Evolutionary conservation across 192 early-diverging fungal species (phyloP).

Genomic region (Cladochytrium replicatum): DNA sequence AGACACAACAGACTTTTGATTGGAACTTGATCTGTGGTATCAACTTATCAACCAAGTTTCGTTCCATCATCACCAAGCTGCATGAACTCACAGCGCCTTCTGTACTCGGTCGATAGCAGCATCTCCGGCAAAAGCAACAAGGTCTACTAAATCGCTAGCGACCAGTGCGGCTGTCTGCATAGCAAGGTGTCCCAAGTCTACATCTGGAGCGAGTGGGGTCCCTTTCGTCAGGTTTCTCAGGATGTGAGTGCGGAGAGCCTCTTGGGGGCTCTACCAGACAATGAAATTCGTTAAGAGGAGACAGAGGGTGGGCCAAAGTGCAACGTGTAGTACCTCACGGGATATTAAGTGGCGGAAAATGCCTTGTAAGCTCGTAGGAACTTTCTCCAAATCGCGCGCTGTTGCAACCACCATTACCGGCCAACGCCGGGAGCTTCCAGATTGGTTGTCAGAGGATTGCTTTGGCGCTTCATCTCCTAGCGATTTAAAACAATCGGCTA

Average conservation of each 20-base stretch:
- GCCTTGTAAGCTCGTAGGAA: slow-evolving; percentile 64
- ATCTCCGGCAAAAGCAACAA: slow-evolving; percentile 61
- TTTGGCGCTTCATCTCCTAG: not conserved
- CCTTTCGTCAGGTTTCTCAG: slow-evolving; percentile 46
- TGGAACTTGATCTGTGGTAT: not conserved
- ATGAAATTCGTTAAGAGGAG: slow-evolving; percentile 2
- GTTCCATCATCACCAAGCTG: not conserved
- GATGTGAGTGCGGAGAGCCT: slow-evolving; percentile 19
- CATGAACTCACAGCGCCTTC: slow-evolving; percentile 11
- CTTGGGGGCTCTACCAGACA: slow-evolving; percentile 25
- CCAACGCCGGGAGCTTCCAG: not conserved
- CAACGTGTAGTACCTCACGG: slow-evolving; percentile 41
- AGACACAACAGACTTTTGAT: slow-evolving; percentile 3
- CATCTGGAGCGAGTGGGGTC: slow-evolving; percentile 62
- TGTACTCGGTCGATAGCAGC: slow-evolving; percentile 8
- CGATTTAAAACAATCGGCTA: slow-evolving; percentile 47
- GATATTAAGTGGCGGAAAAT: slow-evolving; percentile 72
- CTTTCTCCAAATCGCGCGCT: slow-evolving; percentile 63
- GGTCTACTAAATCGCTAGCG: slow-evolving; percentile 68
- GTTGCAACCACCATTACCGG: slow-evolving; percentile 59
- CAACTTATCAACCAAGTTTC: slow-evolving; percentile 10
- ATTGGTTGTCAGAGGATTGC: slow-evolving; percentile 4
- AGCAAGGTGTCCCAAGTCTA: slow-evolving; percentile 61
- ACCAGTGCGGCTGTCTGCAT: slow-evolving; percentile 89
- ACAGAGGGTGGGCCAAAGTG: not conserved